phyloP scores from a whole-genome alignment of 225 moss, liverwort and hornwort species.

The Physcomitrium patens region DNA sequence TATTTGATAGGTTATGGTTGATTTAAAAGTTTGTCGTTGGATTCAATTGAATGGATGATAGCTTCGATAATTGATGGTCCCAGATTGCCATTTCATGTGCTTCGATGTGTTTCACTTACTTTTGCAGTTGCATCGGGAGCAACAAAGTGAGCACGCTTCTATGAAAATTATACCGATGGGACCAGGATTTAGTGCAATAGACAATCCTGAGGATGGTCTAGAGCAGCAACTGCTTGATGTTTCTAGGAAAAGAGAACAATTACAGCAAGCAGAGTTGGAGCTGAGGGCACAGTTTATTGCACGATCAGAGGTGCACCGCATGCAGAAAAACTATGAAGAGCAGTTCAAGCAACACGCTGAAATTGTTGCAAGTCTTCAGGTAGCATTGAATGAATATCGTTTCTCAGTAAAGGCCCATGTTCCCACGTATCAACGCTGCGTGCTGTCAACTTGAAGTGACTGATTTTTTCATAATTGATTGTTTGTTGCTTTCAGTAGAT shows the following conservation, averaged over 20 bases:
- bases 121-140: constrained; percentile 92
- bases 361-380: constrained; percentile 80
- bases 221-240: constrained; percentile 86
- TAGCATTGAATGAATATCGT: constrained; percentile 27
- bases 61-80: neutral
- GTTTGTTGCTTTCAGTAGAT: constrained; percentile 8
- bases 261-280: constrained; percentile 88
- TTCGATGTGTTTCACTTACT: constrained; percentile 27
- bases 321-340: constrained; percentile 81
- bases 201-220: constrained; percentile 74
- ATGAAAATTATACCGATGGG: constrained; percentile 70
- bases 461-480: neutral
- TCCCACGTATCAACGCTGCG: neutral
- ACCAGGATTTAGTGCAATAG: constrained; percentile 66
- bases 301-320: constrained; percentile 80
- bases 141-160: constrained; percentile 78
- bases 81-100: constrained; percentile 4
- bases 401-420: neutral
- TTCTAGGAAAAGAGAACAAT: constrained; percentile 87
- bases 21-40: too few relatives aligned
- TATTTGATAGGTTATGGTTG: too few relatives aligned
- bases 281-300: constrained; percentile 92
- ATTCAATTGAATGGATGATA: neutral
- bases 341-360: constrained; percentile 87
- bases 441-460: neutral